These are phyloP conservation scores for Acanthamoeba sp. DNA, from an alignment of 208 protist genomes.

Conservation along the genomic window DNA sequence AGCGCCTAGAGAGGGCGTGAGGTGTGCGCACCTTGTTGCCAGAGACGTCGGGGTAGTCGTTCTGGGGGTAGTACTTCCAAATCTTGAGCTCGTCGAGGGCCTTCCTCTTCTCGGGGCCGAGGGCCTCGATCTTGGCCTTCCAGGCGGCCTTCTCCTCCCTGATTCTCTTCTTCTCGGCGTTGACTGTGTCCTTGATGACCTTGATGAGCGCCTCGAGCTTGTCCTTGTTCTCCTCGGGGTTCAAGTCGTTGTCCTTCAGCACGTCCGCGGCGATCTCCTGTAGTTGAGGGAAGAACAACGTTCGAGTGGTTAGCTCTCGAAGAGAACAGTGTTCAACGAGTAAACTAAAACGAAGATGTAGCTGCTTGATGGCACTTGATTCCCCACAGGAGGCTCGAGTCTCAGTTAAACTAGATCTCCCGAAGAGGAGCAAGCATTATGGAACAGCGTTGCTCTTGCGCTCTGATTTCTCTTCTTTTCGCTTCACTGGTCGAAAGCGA, in stretches of 20 bases:
- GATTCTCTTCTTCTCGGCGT: slow-evolving; percentile 57
- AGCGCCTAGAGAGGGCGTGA: neutral
- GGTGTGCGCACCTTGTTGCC: slow-evolving; percentile 57
- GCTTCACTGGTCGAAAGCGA: slow-evolving; percentile 8
- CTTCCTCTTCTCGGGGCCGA: slow-evolving; percentile 74
- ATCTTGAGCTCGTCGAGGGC: slow-evolving; percentile 79
- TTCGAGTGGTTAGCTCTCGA: too few relatives aligned
- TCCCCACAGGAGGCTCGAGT: slow-evolving; percentile 19
- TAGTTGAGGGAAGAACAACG: neutral
- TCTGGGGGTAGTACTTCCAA: slow-evolving; percentile 82
- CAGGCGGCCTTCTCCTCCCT: slow-evolving; percentile 33
- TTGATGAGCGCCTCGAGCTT: slow-evolving; percentile 55
- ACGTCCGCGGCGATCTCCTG: slow-evolving; percentile 59
- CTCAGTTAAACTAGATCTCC: slow-evolving; percentile 46
- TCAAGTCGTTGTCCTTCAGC: slow-evolving; percentile 70
- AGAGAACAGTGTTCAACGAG: too few relatives aligned
- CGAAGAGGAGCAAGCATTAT: slow-evolving; percentile 49
- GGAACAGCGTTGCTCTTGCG: slow-evolving; percentile 3
- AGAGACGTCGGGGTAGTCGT: slow-evolving; percentile 60
- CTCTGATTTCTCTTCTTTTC: neutral
- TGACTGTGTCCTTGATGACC: slow-evolving; percentile 58
- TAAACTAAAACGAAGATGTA: neutral
- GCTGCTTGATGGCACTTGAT: slow-evolving; percentile 32
- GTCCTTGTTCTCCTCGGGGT: neutral
- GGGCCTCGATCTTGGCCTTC: slow-evolving; percentile 22